A percentile compares a stretch with the other conserved stretches of the same genome.
Evolutionary conservation across 164 flowering plant genomes (phyloP).

Genomic region (Vitis labrusca): DNA sequence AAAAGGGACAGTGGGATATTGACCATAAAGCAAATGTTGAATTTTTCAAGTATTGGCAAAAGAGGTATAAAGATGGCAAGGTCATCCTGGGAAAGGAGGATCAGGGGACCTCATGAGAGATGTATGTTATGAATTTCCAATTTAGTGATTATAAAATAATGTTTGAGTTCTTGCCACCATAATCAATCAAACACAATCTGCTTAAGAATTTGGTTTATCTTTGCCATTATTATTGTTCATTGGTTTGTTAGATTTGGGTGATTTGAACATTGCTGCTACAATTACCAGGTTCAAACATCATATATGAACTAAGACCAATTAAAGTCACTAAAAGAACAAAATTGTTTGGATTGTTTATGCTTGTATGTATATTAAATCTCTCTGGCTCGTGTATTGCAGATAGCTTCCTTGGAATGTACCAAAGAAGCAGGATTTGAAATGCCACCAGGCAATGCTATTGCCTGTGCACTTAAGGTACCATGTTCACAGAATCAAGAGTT

Average conservation of each 20-base stretch:
- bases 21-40: not conserved
- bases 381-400: constrained; percentile 28
- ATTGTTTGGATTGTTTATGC: too few species aligned
- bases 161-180: too few species aligned
- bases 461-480: constrained; percentile 32
- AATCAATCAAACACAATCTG: too few species aligned
- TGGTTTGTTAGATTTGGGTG: too few species aligned
- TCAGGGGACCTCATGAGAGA: not conserved
- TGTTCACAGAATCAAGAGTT: constrained; percentile 28
- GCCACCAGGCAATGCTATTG: constrained; percentile 22
- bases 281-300: too few species aligned
- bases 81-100: not conserved
- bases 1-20: not conserved
- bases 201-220: too few species aligned
- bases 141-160: too few species aligned
- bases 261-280: too few species aligned
- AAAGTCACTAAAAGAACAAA: too few species aligned
- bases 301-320: too few species aligned
- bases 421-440: constrained; percentile 16
- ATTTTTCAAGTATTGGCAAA: not conserved
- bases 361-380: not conserved
- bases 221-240: too few species aligned
- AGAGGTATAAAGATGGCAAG: not conserved
- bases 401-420: constrained; percentile 35
- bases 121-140: too few species aligned